phyloP scores from a whole-genome alignment of 495 filamentous ascomycete species.

The Penicillium antarcticum region DNA sequence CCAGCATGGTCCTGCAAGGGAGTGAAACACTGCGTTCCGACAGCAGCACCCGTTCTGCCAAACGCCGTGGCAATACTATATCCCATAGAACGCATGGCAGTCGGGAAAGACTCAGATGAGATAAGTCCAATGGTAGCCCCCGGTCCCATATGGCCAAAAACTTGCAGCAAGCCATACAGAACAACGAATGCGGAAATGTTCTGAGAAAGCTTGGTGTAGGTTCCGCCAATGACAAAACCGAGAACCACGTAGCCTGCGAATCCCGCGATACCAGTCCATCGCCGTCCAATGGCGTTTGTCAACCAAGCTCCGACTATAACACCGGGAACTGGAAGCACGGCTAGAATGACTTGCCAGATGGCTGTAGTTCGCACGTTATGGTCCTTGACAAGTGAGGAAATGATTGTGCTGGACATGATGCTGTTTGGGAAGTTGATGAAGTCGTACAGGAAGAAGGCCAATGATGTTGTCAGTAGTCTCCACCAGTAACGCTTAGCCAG shows the following conservation, averaged over 20 bases:
- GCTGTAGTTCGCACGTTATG: slow-evolving; percentile 30
- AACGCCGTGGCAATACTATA: slow-evolving; percentile 35
- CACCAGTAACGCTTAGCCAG: slow-evolving; percentile 27
- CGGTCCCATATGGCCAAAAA: slow-evolving; percentile 36
- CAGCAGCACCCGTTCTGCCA: slow-evolving; percentile 33
- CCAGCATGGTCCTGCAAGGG: slow-evolving; percentile 27
- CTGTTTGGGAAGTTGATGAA: slow-evolving; percentile 38
- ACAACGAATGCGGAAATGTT: slow-evolving; percentile 36
- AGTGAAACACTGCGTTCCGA: slow-evolving; percentile 34
- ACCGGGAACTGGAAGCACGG: slow-evolving; percentile 33
- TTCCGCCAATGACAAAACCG: slow-evolving; percentile 34
- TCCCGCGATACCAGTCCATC: slow-evolving; percentile 30
- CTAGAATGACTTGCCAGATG: slow-evolving; percentile 36
- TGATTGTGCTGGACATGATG: slow-evolving; percentile 40
- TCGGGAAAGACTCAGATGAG: slow-evolving; percentile 33
- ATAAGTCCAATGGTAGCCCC: slow-evolving; percentile 35
- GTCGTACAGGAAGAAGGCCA: slow-evolving; percentile 36
- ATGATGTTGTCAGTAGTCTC: slow-evolving; percentile 27
- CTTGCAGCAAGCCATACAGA: slow-evolving; percentile 33
- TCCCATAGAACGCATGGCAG: slow-evolving; percentile 35
- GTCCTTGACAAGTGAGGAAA: slow-evolving; percentile 32
- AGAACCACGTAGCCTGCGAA: slow-evolving; percentile 33
- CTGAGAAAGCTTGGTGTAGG: slow-evolving; percentile 23
- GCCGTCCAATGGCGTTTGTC: slow-evolving; percentile 30
- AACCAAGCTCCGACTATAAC: slow-evolving; percentile 34